Evolutionary conservation across 169 alveolate genomes (phyloP).

Genomic region (Babesia caballi): DNA sequence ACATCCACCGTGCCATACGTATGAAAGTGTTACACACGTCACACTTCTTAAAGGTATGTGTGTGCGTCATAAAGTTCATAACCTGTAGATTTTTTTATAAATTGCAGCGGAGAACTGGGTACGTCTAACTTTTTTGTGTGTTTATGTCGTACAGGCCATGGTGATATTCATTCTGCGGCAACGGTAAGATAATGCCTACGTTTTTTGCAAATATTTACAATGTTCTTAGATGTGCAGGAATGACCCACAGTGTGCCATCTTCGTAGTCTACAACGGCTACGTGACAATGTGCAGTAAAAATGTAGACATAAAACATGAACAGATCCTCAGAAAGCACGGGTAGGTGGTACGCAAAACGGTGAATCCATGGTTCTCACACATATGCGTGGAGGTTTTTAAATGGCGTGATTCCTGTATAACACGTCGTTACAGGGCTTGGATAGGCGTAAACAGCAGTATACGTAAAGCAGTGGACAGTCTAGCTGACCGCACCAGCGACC

Average conservation of each 20-base stretch:
- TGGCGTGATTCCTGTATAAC: not conserved
- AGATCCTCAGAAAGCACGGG: not conserved
- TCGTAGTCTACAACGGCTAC: constrained; percentile 9
- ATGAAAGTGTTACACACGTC: not conserved
- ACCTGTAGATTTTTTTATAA: not conserved
- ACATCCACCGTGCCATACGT: not conserved
- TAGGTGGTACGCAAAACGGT: not conserved
- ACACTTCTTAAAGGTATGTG: constrained; percentile 8
- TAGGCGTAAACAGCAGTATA: not conserved
- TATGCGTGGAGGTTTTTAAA: too few relatives aligned
- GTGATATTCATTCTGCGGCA: constrained; percentile 10
- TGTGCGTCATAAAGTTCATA: not conserved
- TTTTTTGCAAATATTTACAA: not conserved
- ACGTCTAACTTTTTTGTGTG: not conserved
- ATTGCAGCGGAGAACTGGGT: not conserved
- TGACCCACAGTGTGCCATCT: not conserved
- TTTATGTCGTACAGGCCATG: not conserved
- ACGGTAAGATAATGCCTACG: not conserved
- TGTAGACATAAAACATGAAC: not conserved
- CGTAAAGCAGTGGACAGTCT: too few relatives aligned
- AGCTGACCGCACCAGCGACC: too few relatives aligned
- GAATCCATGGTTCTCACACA: not conserved
- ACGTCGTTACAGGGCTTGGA: not conserved
- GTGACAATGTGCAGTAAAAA: not conserved
- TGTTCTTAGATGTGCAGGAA: not conserved